Conservation (phyloP, 2,329 filamentous ascomycete species). For the Albophoma yamanashiensis region DNA sequence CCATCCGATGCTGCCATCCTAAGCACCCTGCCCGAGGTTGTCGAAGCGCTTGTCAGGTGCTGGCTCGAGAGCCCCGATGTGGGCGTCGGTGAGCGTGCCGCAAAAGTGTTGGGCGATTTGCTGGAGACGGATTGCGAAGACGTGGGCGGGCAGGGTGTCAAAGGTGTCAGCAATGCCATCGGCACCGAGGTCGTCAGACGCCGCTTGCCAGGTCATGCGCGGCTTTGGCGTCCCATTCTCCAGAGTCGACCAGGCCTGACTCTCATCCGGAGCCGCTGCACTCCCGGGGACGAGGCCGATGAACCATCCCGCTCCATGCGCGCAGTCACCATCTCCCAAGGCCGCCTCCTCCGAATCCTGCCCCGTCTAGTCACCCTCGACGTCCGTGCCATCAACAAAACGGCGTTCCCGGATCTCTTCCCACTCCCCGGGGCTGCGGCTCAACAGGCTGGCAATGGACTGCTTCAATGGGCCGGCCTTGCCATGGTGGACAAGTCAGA, state of each 20-base stretch:
- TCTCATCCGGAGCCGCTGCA: conserved; percentile 27
- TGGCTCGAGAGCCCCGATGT: conserved; percentile 45
- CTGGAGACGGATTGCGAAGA: conserved; percentile 44
- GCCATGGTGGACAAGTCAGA: conserved; percentile 40
- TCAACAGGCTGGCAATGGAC: conserved; percentile 19
- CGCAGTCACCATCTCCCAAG: conserved; percentile 39
- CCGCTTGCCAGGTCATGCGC: conserved; percentile 35
- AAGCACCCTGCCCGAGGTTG: conserved; percentile 34
- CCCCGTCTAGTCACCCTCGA: conserved; percentile 39
- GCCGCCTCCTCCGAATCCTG: conserved; percentile 39
- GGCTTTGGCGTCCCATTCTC: conserved; percentile 44
- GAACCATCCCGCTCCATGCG: conserved; percentile 14
- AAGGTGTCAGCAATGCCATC: conserved; percentile 7
- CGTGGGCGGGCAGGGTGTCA: conserved; percentile 15
- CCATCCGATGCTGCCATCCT: conserved; percentile 40
- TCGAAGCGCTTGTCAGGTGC: conserved; percentile 35
- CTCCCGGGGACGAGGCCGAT: conserved; percentile 15
- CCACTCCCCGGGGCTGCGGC: conserved; percentile 8
- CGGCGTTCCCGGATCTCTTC: conserved; percentile 24
- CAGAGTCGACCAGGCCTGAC: conserved; percentile 31
- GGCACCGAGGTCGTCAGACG: conserved; percentile 26
- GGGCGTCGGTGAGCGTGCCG: conserved; percentile 43
- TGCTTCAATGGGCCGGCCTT: conserved; percentile 41
- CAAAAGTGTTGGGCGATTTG: conserved; percentile 38
- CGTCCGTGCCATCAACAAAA: conserved; percentile 26